Percentiles rank a stretch among this genome's conserved stretches.
phyloP scores from a whole-genome alignment of 257 asterid genomes.

The Petrea volubilis region DNA sequence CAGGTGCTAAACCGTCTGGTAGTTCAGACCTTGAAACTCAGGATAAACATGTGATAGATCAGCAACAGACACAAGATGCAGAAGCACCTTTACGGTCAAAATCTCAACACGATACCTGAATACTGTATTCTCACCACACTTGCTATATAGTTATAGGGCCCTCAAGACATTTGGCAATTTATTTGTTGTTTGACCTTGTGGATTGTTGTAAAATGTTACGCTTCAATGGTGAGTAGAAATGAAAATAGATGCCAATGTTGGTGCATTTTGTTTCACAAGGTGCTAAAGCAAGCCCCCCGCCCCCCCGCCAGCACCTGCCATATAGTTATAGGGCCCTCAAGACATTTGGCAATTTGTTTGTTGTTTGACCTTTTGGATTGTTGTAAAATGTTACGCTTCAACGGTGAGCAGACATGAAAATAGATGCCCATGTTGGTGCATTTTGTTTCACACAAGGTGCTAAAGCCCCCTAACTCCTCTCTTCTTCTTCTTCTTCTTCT shows the following conservation, averaged over 20 bases:
- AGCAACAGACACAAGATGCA: slow-evolving; percentile 36
- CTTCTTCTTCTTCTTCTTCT: no score
- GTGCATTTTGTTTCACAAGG: slow-evolving; percentile 21
- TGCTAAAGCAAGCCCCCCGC: slow-evolving; percentile 27
- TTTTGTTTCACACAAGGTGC: slow-evolving; percentile 27
- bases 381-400: slow-evolving; percentile 30
- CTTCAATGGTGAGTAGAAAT: slow-evolving; percentile 6
- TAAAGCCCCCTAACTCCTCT: slow-evolving; percentile 33
- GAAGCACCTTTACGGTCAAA: slow-evolving; percentile 41
- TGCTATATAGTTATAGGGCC: background rate
- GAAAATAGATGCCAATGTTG: slow-evolving; percentile 17
- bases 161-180: slow-evolving; percentile 12
- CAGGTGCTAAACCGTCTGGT: slow-evolving; percentile 63
- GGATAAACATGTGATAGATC: slow-evolving; percentile 32
- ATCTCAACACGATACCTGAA: slow-evolving; percentile 26
- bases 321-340: background rate
- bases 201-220: slow-evolving; percentile 31
- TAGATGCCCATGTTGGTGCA: slow-evolving; percentile 18
- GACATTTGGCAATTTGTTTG: slow-evolving; percentile 12
- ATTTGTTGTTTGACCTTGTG: slow-evolving; percentile 6
- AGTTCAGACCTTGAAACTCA: slow-evolving; percentile 48
- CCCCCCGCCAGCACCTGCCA: slow-evolving; percentile 10
- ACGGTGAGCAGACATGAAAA: slow-evolving; percentile 10
- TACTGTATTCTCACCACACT: background rate
- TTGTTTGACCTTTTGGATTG: slow-evolving; percentile 8